Evolutionary conservation across 1,139 yeast genomes (phyloP).

Genomic region (Wickerhamomyces sp.): DNA sequence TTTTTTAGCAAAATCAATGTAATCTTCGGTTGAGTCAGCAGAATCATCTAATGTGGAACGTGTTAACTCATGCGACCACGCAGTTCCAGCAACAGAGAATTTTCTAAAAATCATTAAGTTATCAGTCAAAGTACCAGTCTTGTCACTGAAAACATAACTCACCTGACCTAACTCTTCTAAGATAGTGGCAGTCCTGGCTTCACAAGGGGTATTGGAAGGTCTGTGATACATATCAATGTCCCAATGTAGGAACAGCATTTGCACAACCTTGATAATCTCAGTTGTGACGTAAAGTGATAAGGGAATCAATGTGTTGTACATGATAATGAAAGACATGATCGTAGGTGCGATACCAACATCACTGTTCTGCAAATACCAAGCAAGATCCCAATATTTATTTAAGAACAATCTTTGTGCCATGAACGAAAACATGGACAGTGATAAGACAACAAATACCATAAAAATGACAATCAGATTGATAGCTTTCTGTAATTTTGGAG

Average conservation of each 20-base stretch:
- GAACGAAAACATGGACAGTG: constrained; percentile 73
- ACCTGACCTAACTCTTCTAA: constrained; percentile 97
- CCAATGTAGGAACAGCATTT: constrained; percentile 72
- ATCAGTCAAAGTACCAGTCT: constrained; percentile 95
- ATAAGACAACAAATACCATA: constrained; percentile 79
- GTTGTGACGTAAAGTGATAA: constrained; percentile 91
- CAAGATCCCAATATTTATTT: constrained; percentile 36
- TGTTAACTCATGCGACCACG: constrained; percentile 76
- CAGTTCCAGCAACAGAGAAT: constrained; percentile 77
- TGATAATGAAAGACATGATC: constrained; percentile 90
- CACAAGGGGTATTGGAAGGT: constrained; percentile 84
- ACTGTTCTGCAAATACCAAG: constrained; percentile 71
- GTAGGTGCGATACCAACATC: constrained; percentile 91
- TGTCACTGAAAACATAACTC: constrained; percentile 89
- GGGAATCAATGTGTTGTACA: constrained; percentile 96
- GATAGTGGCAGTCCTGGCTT: constrained; percentile 91
- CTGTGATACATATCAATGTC: constrained; percentile 94
- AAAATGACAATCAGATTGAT: constrained; percentile 80
- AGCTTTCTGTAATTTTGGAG: constrained; percentile 82
- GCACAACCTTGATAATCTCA: constrained; percentile 91
- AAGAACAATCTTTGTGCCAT: constrained; percentile 66
- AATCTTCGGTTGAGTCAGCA: constrained; percentile 5
- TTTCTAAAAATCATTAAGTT: constrained; percentile 84
- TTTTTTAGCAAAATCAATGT: constrained; percentile 1
- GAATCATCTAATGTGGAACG: constrained; percentile 9